Base-by-base conservation (phyloP, 2,329 filamentous ascomycete genomes). In the Neocucurbitaria cava region DNA sequence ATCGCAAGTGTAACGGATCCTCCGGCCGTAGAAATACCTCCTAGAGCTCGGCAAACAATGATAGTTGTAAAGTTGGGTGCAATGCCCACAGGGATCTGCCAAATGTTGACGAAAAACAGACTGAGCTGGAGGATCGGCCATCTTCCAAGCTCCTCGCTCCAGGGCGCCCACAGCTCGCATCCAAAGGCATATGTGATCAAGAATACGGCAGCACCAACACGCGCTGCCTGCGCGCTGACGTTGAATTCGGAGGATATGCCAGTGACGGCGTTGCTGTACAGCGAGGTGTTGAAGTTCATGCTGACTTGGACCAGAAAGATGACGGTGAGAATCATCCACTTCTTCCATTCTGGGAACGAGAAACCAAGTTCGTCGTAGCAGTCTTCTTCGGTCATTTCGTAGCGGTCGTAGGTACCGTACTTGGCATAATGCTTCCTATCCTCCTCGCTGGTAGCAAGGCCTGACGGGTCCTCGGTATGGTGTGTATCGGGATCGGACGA, bases 141-240 rank as follows among this genome's bases (percentile, higher is more conserved):
- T 45, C 91, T 85, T 18, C 91, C 91, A 45, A 94, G 81, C 68
- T 95, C 91, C 72, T 96, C 91, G 41, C 86, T 90, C 89, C 91
- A 95, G 0, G 91, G 91, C 0, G 91, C 91, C 91, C 91, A 95
- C 0, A 94, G 82, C 74, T 95, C 91, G 72, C 91, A 95, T 31
- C 91, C 91, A 71, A 95, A 93, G 33, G 90, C 91, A 72, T 96
- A 95, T 2, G 87, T 75, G 46, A 95, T 83, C 35, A 96, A 77
- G 77, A 94, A 95, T 58, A 92, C 85, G 77, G 90, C 88, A 54
- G 90, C 89, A 70, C 91, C 91, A 52, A 85, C 84, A 49, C 90
- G 85, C 4, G 88, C 90, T 3, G 84, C 86, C 72, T 91, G 89
- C 24, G 79, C 78, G 57, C 86, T 89, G 57, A 94, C 87, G 42